A percentile compares a stretch with the other conserved stretches of the same genome.
Conservation (phyloP, 805 yeast genomes). For the Teunomyces pallodes region DNA sequence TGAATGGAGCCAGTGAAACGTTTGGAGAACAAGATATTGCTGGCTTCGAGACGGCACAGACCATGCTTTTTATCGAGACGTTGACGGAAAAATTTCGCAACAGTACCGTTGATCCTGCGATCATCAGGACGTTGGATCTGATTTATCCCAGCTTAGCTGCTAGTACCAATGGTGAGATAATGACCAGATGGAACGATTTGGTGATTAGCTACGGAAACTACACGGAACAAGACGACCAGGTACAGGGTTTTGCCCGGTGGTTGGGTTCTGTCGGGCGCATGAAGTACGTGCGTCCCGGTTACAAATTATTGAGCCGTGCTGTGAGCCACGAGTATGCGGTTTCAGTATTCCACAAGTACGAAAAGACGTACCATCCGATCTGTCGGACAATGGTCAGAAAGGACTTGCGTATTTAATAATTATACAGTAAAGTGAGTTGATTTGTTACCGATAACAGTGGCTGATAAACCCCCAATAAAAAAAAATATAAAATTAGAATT, state of each 20-base stretch:
- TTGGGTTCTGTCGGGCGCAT: constrained; percentile 89
- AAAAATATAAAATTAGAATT: no score
- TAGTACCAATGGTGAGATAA: constrained; percentile 24
- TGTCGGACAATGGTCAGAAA: constrained; percentile 77
- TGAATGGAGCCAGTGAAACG: background rate
- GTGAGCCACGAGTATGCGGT: constrained; percentile 69
- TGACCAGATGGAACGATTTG: constrained; percentile 21
- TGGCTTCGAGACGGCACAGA: constrained; percentile 23
- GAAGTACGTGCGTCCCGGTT: constrained; percentile 92
- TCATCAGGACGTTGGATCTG: constrained; percentile 13
- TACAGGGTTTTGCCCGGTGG: constrained; percentile 46
- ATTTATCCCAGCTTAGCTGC: constrained; percentile 19
- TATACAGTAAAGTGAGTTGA: background rate
- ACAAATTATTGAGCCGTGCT: constrained; percentile 51
- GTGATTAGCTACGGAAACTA: constrained; percentile 21
- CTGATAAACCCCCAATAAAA: no score
- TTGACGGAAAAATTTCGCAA: constrained; percentile 16
- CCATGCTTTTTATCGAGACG: constrained; percentile 23
- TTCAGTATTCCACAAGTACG: constrained; percentile 57
- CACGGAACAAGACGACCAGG: constrained; percentile 12
- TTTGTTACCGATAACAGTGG: no score
- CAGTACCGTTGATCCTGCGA: constrained; percentile 4
- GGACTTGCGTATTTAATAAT: constrained; percentile 49
- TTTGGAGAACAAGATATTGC: constrained; percentile 10
- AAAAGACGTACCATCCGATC: constrained; percentile 75